Conservation (phyloP, 768 basidiomycete genomes). For the Obba rivulosa region DNA sequence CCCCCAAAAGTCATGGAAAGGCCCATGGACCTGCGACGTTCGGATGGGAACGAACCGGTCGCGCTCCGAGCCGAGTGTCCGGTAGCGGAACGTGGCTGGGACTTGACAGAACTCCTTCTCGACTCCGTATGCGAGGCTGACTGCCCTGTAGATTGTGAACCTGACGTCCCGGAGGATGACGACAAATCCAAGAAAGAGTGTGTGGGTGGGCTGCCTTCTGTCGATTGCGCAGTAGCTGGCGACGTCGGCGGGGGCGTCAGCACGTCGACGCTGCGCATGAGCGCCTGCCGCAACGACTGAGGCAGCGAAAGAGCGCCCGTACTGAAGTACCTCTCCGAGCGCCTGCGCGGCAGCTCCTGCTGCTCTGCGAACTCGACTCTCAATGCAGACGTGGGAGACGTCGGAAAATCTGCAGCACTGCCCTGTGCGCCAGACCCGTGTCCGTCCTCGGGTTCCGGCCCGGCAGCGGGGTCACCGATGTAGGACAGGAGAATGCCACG, state of each 20-base stretch:
- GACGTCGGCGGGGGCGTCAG: neutral
- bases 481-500: slow-evolving; percentile 20
- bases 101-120: slow-evolving; percentile 16
- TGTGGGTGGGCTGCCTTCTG: neutral
- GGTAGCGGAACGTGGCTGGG: slow-evolving; percentile 14
- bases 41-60: slow-evolving; percentile 12
- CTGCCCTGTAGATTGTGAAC: slow-evolving; percentile 3
- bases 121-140: slow-evolving; percentile 17
- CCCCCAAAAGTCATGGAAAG: slow-evolving; percentile 22
- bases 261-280: neutral
- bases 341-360: slow-evolving; percentile 8
- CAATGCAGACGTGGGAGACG: slow-evolving; percentile 16
- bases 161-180: slow-evolving; percentile 16
- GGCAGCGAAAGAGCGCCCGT: slow-evolving; percentile 18
- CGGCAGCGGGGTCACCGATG: slow-evolving; percentile 5
- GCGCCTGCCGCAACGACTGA: slow-evolving; percentile 18
- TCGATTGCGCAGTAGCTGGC: too few species aligned
- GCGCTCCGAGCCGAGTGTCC: slow-evolving; percentile 7
- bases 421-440: neutral
- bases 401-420: slow-evolving; percentile 6
- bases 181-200: slow-evolving; percentile 26
- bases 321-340: slow-evolving; percentile 9
- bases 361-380: slow-evolving; percentile 23
- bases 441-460: slow-evolving; percentile 6
- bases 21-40: slow-evolving; percentile 20